phyloP scores from a whole-genome alignment of 306 rosid genomes.

The Quercus aquifolioides region DNA sequence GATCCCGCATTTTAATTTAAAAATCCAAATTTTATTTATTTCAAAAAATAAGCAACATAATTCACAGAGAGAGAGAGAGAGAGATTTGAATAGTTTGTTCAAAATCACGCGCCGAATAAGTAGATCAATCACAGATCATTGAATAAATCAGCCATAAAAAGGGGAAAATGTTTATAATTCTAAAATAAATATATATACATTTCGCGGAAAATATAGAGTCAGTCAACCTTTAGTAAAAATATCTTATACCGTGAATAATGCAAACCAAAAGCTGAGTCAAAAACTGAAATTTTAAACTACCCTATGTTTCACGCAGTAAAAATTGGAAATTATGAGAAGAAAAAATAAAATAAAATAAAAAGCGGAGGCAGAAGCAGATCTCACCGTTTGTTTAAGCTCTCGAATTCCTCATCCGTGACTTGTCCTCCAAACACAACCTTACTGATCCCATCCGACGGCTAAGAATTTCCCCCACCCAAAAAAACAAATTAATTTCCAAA shows the following conservation, averaged over 20 bases:
- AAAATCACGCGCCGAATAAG: neutral
- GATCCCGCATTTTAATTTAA: neutral
- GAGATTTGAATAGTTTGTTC: neutral
- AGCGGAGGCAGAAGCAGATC: conserved; percentile 45
- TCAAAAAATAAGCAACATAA: neutral
- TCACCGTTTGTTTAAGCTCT: conserved; percentile 93
- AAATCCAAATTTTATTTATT: neutral
- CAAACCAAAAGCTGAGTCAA: neutral
- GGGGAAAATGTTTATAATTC: neutral
- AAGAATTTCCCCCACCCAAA: neutral
- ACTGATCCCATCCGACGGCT: conserved; percentile 99
- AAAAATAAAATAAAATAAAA: no score
- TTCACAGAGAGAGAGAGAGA: neutral
- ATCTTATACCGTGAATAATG: neutral
- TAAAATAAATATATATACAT: neutral
- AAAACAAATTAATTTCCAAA: neutral
- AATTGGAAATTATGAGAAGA: neutral
- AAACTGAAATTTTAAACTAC: neutral
- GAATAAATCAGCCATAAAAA: neutral
- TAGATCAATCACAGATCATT: conserved; percentile 34
- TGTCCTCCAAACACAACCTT: conserved; percentile 98
- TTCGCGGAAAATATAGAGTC: neutral
- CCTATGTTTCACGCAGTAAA: neutral
- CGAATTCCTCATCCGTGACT: conserved; percentile 92
- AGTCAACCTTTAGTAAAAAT: neutral